Percentiles rank a stretch among this genome's conserved stretches.
These are phyloP conservation scores for Sordariomycetes sp. DNA, from an alignment of 2,329 filamentous ascomycete genomes.

Conservation along the genomic window DNA sequence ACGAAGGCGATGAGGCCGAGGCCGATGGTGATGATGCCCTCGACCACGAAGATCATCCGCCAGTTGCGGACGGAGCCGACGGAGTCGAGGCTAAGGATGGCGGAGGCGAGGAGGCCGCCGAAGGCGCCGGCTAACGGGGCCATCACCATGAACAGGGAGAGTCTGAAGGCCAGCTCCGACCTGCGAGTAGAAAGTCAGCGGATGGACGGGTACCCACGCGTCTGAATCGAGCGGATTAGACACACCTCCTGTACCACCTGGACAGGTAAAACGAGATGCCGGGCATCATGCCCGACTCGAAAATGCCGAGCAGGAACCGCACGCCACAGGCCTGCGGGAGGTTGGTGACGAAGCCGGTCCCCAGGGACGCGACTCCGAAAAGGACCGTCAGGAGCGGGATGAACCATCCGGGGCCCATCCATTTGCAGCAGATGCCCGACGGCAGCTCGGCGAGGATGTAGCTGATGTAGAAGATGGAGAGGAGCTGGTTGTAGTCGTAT, in stretches of 20 bases:
- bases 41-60: slow-evolving; percentile 65
- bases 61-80: slow-evolving; percentile 47
- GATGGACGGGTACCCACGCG: not conserved
- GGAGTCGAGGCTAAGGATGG: slow-evolving; percentile 45
- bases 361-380: slow-evolving; percentile 49
- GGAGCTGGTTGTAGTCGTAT: slow-evolving; percentile 51
- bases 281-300: slow-evolving; percentile 56
- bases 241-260: slow-evolving; percentile 40
- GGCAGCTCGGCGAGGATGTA: slow-evolving; percentile 59
- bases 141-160: slow-evolving; percentile 56
- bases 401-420: slow-evolving; percentile 54
- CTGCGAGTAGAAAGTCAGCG: not conserved
- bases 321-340: slow-evolving; percentile 37
- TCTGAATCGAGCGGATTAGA: not conserved
- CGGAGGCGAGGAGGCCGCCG: slow-evolving; percentile 52
- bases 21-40: slow-evolving; percentile 48
- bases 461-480: slow-evolving; percentile 53
- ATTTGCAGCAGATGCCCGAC: slow-evolving; percentile 51
- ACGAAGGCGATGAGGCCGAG: slow-evolving; percentile 47
- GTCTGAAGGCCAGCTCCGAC: slow-evolving; percentile 41
- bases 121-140: slow-evolving; percentile 57
- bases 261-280: slow-evolving; percentile 57
- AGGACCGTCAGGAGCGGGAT: slow-evolving; percentile 44
- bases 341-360: slow-evolving; percentile 47
- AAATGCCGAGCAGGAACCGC: slow-evolving; percentile 48